A percentile compares a stretch with the other conserved stretches of the same genome.
phyloP scores from a whole-genome alignment of 192 early-diverging fungal genomes.

The Phycomyces nitens region DNA sequence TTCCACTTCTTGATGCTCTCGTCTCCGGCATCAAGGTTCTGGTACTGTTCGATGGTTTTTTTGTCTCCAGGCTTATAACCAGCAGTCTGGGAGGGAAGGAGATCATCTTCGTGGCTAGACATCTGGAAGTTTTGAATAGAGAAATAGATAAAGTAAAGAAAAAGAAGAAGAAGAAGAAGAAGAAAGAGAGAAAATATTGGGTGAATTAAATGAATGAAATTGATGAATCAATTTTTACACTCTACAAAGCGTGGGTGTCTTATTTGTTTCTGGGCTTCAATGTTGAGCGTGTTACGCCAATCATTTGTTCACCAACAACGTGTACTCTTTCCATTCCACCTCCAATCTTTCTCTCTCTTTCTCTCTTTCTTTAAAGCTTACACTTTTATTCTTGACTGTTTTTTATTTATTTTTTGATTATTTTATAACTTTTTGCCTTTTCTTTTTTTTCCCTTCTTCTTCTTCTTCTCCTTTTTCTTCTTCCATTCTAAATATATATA shows the following conservation, averaged over 20 bases:
- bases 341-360: background rate
- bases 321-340: background rate
- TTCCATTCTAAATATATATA: no score
- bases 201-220: background rate
- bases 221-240: background rate
- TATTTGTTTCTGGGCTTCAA: no score
- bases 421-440: background rate
- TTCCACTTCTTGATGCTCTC: conserved; percentile 98
- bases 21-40: conserved; percentile 83
- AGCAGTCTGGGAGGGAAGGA: conserved; percentile 70
- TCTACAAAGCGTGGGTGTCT: no score
- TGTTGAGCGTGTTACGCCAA: no score
- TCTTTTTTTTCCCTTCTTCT: background rate
- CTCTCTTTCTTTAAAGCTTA: background rate
- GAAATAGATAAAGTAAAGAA: conserved; percentile 10
- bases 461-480: background rate
- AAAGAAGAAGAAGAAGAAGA: conserved; percentile 5
- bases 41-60: conserved; percentile 84
- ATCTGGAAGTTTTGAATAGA: conserved; percentile 22
- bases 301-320: background rate
- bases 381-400: background rate
- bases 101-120: conserved; percentile 63
- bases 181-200: background rate
- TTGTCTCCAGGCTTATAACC: conserved; percentile 92
- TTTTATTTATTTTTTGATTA: background rate